Evolutionary conservation across 257 asterid species (phyloP), one percentile per base, ranked within the genome.

Genomic region (Ilex asprella): DNA sequence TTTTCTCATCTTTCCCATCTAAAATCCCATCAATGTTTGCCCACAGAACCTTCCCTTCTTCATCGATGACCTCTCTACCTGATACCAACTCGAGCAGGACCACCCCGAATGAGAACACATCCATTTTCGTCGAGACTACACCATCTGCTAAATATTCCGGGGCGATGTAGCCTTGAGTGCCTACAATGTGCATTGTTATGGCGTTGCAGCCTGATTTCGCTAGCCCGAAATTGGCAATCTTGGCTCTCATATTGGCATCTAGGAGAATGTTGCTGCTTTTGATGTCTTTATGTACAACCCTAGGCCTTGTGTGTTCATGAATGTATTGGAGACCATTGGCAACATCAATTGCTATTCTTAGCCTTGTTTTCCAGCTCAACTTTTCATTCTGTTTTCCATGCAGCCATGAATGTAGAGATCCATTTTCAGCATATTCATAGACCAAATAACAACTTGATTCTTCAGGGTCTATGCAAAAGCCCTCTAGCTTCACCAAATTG

Each of bases 291-390:
- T 93, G 99, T 56, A 93, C 97, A 32, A 93, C 99, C 30, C 65
- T 76, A 3, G 99, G 95, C 67, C 95, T 74, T 6, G 99, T 93
- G 81, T 93, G 97, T 67, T 93, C 99, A 61, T 93, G 99, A 68
- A 93, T 87, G 82, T 93, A 89, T 53, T 89, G 96, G 1, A 89
- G 96, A 39, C 96, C 95, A 62, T 89, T 93, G 14, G 99, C 97
- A 4, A 93, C 86, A 53, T 93, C 99, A 1, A 82, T 80, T 49
- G 89, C 94, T 3, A 86, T 78, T 31, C 87, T 71, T 54, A 93
- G 68, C 72, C 99, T 71, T 39, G 94, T 65, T 75, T 78, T 87
- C 99, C 97, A 89, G 68, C 70, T 85, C 14, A 87, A 47, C 54
- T 77, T 85, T 46, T 77, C 81, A n/a, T 52, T 62, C 53, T 63